Base-by-base conservation (phyloP, 75 land plant species). In the Azolla pinnata region DNA sequence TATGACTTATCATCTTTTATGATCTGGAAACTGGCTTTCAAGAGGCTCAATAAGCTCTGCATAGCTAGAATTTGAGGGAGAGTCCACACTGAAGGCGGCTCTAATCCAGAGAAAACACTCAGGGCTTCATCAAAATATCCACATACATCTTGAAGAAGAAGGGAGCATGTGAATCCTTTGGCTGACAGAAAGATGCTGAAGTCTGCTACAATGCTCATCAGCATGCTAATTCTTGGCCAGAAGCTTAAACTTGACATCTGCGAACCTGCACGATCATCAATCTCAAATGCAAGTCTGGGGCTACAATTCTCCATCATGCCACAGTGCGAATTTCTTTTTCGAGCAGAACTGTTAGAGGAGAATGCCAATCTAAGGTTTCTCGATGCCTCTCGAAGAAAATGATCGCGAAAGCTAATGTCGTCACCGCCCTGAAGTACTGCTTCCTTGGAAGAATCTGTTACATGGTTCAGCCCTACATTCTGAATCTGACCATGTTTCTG, bases 51-150 rank as follows among this genome's bases (percentile, higher is more conserved):
- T 14, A 73, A 25, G 55, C 24, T 66, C 50, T 73, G 75, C 60
- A 67, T 73, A 2, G 57, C 52, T 14, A 66, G 65, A 23, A 73
- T 52, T 31, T 66, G 63, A 49, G 56, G 63, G 26, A 59, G 57
- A 25, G 30, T 0, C 70, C 75, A 73, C 29, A 58, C 5, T 20
- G 51, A 42, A 30, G 45, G 40, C 17, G 25, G 57, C 0, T 55
- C 62, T 33, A 57, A 4, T 31, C 26, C 58, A 24, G 65, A 30
- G 32, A 73, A 49, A 32, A 67, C 28, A 24, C 35, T 28, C 10
- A 73, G 32, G 25, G 46, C 60, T 21, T 29, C n/a, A 1, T 32
- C 59, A 20, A 67, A 20, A 28, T 54, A 47, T 31, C 17, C 65
- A 2, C 38, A 47, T 19, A 46, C 56, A 31, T 46, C 29, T 16